phyloP scores from a whole-genome alignment of 148 eudicot species.

The Euryodendron excelsum region DNA sequence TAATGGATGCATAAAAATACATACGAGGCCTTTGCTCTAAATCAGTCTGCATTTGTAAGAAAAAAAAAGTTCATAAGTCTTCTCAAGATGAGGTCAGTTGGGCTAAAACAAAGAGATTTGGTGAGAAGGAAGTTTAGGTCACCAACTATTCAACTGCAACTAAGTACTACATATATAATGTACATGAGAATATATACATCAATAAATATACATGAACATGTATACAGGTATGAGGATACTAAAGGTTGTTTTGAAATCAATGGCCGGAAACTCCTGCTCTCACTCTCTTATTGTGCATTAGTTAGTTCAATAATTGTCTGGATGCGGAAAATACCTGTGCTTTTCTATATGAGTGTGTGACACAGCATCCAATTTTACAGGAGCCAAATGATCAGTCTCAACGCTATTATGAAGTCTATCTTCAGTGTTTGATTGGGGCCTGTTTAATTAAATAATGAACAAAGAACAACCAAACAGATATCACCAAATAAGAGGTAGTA shows the following conservation, averaged over 20 bases:
- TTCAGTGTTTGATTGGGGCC: constrained; percentile 43
- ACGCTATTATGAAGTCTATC: constrained; percentile 40
- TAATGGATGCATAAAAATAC: neutral
- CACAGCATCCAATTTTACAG: constrained; percentile 70
- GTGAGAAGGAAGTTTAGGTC: neutral
- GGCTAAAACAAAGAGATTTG: neutral
- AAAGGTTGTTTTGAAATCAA: neutral
- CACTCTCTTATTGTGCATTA: neutral
- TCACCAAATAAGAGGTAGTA: neutral
- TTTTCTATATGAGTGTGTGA: constrained; percentile 67
- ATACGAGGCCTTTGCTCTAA: neutral
- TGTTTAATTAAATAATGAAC: constrained; percentile 22
- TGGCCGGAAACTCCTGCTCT: neutral
- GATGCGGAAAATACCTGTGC: constrained; percentile 55
- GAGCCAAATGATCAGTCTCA: constrained; percentile 40
- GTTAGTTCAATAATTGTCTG: neutral
- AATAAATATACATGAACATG: neutral
- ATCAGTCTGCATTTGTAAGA: neutral
- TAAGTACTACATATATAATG: neutral
- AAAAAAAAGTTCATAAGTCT: neutral
- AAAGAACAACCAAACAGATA: constrained; percentile 5
- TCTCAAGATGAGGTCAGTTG: neutral
- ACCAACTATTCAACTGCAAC: neutral
- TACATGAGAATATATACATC: neutral
- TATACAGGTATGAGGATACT: neutral